A percentile compares a stretch with the other conserved stretches of the same genome.
Conservation (phyloP, 768 basidiomycete species). For the Auricularia auricula-judae region DNA sequence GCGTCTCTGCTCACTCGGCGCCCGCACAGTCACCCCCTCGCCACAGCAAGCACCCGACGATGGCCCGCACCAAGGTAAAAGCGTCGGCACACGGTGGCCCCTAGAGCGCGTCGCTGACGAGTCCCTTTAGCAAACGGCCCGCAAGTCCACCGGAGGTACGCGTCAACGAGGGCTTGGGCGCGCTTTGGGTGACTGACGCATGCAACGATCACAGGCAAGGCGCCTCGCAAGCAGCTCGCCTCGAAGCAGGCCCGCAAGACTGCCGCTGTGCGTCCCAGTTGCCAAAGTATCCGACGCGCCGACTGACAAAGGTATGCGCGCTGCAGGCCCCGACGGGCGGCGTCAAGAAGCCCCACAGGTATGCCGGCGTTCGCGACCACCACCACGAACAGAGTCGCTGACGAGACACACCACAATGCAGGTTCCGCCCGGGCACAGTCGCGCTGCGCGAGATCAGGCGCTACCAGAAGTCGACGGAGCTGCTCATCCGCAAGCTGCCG, state of each 20-base stretch:
- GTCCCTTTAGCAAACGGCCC: conserved; percentile 64
- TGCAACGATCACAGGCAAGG: conserved; percentile 30
- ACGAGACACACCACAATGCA: too few relatives aligned
- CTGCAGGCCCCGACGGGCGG: conserved; percentile 29
- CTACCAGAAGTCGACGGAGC: conserved; percentile 36
- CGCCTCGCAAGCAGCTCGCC: conserved; percentile 28
- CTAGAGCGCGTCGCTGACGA: not conserved
- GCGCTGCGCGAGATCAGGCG: conserved; percentile 62
- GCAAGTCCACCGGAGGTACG: conserved; percentile 77
- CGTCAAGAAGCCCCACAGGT: conserved; percentile 31
- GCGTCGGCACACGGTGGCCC: not conserved
- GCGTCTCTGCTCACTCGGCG: too few relatives aligned
- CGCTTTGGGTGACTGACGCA: not conserved
- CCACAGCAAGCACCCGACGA: conserved; percentile 9
- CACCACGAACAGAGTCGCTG: conserved; percentile 26
- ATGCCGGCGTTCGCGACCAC: too few relatives aligned
- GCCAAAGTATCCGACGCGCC: not conserved
- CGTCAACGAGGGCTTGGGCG: conserved; percentile 24
- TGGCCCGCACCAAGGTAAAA: conserved; percentile 57
- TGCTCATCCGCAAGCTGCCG: conserved; percentile 37
- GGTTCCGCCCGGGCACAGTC: conserved; percentile 66
- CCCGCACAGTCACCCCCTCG: too few relatives aligned
- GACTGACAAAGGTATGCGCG: not conserved
- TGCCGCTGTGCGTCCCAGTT: conserved; percentile 22
- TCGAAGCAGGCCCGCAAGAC: conserved; percentile 50